Evolutionary conservation across 1,284 basidiomycete genomes (phyloP).

Genomic region (Mycosarcoma maydis): DNA sequence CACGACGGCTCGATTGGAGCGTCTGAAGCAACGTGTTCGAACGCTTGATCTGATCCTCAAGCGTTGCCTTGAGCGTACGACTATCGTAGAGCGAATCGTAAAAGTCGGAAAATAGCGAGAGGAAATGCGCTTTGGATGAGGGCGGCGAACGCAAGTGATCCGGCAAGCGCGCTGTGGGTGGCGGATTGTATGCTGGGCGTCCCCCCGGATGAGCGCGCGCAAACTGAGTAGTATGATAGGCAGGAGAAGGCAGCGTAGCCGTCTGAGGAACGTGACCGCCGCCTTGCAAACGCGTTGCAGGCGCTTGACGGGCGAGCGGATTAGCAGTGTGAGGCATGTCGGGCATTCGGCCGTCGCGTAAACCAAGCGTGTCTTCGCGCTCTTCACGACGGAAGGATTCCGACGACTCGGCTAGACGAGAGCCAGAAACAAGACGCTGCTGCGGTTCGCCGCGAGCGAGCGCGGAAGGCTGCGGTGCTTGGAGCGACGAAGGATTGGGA

Average conservation of each 20-base stretch:
- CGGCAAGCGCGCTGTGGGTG: conserved; percentile 36
- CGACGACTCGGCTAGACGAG: conserved; percentile 10
- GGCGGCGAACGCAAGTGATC: conserved; percentile 58
- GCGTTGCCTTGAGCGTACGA: conserved; percentile 62
- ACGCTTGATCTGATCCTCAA: conserved; percentile 64
- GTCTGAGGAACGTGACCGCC: conserved; percentile 57
- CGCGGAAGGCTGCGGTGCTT: conserved; percentile 6
- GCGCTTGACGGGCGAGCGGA: conserved; percentile 30
- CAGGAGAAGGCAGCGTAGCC: conserved; percentile 60
- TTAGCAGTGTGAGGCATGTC: conserved; percentile 44
- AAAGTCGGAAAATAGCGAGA: conserved; percentile 64
- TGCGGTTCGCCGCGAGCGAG: conserved; percentile 21
- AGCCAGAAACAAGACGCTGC: conserved; percentile 34
- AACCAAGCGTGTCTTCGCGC: conserved; percentile 28
- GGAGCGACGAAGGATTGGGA: conserved; percentile 14
- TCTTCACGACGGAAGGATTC: conserved; percentile 29
- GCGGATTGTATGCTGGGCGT: conserved; percentile 27
- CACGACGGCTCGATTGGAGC: conserved; percentile 58
- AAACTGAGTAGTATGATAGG: conserved; percentile 60
- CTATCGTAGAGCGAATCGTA: conserved; percentile 64
- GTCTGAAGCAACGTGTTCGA: conserved; percentile 64
- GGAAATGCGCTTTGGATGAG: conserved; percentile 57
- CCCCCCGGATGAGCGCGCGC: conserved; percentile 29
- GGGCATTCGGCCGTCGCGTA: conserved; percentile 39
- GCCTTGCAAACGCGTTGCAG: conserved; percentile 24